A percentile compares a stretch with the other conserved stretches of the same genome.
Conservation (phyloP, 768 basidiomycete genomes). For the Sistotremastrum niveocremeum region DNA sequence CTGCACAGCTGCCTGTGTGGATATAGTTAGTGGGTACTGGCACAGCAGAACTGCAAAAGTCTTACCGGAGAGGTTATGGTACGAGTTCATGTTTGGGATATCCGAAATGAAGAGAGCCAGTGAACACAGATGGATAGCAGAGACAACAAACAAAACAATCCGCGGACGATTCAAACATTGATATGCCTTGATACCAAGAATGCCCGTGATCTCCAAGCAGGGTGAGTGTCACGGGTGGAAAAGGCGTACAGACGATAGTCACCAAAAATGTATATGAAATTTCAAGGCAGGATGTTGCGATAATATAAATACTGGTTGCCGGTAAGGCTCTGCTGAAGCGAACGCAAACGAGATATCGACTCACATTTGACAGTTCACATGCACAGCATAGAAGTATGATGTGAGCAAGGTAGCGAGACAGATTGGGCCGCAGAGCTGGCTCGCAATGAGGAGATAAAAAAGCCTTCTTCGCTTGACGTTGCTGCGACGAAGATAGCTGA, state of each 20-base stretch:
- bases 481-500: conserved; percentile 38
- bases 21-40: background rate
- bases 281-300: conserved; percentile 7
- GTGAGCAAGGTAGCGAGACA: conserved; percentile 30
- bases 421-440: conserved; percentile 38
- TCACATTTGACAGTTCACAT: conserved; percentile 34
- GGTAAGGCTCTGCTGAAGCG: conserved; percentile 18
- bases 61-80: conserved; percentile 36
- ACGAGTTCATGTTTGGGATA: conserved; percentile 22
- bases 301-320: background rate
- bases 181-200: conserved; percentile 54
- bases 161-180: conserved; percentile 48
- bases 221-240: no score
- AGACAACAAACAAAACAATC: conserved; percentile 32
- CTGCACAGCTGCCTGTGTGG: background rate
- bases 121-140: conserved; percentile 29
- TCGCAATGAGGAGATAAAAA: conserved; percentile 42
- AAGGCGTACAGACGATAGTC: background rate
- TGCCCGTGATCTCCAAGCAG: conserved; percentile 37
- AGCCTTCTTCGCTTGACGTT: conserved; percentile 43
- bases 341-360: conserved; percentile 23
- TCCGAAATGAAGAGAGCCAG: conserved; percentile 30
- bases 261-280: conserved; percentile 14
- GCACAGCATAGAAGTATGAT: conserved; percentile 27
- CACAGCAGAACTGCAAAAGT: background rate